A percentile compares a stretch with the other conserved stretches of the same genome.
phyloP scores from a whole-genome alignment of 768 basidiomycete species.

The Leccinum longicurvipes region DNA sequence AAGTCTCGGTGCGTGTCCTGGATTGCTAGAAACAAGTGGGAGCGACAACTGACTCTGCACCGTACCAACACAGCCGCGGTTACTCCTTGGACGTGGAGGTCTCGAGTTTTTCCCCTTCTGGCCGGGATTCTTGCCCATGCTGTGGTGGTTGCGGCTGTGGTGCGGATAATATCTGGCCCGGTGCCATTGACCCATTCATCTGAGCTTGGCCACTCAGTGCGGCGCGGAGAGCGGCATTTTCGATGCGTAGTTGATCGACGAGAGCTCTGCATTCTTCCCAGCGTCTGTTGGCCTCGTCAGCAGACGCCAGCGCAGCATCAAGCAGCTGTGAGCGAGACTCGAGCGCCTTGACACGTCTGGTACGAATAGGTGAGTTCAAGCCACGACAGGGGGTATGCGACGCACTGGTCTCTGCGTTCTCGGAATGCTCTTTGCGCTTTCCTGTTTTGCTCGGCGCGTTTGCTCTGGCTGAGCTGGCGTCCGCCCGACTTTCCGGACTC shows the following conservation, averaged over 20 bases:
- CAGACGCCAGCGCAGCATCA: constrained; percentile 80
- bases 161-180: constrained; percentile 26
- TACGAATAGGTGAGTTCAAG: constrained; percentile 12
- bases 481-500: constrained; percentile 29
- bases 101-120: constrained; percentile 30
- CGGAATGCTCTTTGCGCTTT: constrained; percentile 92
- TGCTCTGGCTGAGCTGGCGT: constrained; percentile 70
- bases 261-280: constrained; percentile 90
- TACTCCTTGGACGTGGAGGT: constrained; percentile 24
- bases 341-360: constrained; percentile 81
- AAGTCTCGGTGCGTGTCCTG: constrained; percentile 11
- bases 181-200: constrained; percentile 28
- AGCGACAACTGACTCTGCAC: not conserved
- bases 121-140: constrained; percentile 19
- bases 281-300: constrained; percentile 83
- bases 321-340: constrained; percentile 83
- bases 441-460: constrained; percentile 91
- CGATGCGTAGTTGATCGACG: constrained; percentile 83
- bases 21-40: constrained; percentile 5
- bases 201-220: constrained; percentile 51
- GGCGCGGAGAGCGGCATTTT: constrained; percentile 75
- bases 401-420: constrained; percentile 85
- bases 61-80: not conserved
- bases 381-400: not conserved
- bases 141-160: constrained; percentile 20